A percentile compares a stretch with the other conserved stretches of the same genome.
These are phyloP conservation scores for Prunus padus DNA, from an alignment of 306 rosid species.

Conservation along the genomic window DNA sequence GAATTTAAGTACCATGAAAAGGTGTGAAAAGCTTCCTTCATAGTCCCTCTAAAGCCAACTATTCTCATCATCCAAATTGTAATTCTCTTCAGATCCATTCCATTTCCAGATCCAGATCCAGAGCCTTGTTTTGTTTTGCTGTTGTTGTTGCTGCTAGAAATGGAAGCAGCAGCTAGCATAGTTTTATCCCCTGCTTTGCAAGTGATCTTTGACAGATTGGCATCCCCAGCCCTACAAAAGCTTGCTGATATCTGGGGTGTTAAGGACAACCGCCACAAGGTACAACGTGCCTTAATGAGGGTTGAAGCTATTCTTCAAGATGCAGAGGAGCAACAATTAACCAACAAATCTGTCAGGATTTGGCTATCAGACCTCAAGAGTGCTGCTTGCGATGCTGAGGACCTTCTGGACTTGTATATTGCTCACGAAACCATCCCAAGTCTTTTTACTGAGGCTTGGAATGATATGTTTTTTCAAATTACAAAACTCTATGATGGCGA, in stretches of 20 bases:
- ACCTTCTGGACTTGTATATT: background rate
- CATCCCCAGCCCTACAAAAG: background rate
- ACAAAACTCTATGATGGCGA: too few relatives aligned
- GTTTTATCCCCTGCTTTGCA: background rate
- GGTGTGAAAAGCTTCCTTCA: too few relatives aligned
- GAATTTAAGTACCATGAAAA: too few relatives aligned
- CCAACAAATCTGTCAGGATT: background rate
- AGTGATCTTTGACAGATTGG: constrained; percentile 13
- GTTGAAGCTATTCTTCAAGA: constrained; percentile 14
- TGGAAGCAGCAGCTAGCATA: background rate
- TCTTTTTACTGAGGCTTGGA: background rate
- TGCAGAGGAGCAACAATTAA: constrained; percentile 14
- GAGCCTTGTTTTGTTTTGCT: background rate
- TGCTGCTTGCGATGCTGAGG: background rate
- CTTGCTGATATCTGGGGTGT: background rate
- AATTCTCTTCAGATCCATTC: background rate
- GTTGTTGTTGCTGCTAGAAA: background rate
- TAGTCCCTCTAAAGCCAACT: too few relatives aligned
- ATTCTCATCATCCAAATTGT: background rate
- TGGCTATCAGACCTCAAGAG: constrained; percentile 5
- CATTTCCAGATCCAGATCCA: background rate
- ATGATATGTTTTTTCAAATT: too few relatives aligned
- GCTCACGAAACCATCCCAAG: background rate
- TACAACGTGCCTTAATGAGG: background rate
- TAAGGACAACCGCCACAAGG: background rate